A percentile compares a stretch with the other conserved stretches of the same genome.
phyloP scores from a whole-genome alignment of 2,329 filamentous ascomycete genomes.

The Aspergillus glaucus region DNA sequence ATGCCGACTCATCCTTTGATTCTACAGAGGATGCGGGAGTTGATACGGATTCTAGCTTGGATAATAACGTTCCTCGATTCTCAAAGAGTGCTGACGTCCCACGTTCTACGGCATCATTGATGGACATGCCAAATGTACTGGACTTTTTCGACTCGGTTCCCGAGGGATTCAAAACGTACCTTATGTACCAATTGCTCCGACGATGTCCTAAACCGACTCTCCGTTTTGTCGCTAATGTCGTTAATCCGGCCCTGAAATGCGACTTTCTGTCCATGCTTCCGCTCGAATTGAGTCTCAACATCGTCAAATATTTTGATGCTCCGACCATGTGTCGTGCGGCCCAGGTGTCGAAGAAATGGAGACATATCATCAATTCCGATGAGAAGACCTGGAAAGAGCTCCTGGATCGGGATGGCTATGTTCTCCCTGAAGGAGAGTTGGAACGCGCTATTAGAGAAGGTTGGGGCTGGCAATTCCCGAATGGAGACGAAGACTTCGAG shows the following conservation, averaged over 20 bases:
- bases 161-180: slow-evolving; percentile 83
- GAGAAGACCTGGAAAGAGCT: slow-evolving; percentile 95
- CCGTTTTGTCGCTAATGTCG: slow-evolving; percentile 79
- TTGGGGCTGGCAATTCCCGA: slow-evolving; percentile 95
- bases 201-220: slow-evolving; percentile 82
- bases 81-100: slow-evolving; percentile 17
- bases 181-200: slow-evolving; percentile 92
- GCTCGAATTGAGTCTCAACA: slow-evolving; percentile 77
- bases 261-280: slow-evolving; percentile 84
- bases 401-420: slow-evolving; percentile 76
- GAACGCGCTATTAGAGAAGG: slow-evolving; percentile 81
- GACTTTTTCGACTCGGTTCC: slow-evolving; percentile 89
- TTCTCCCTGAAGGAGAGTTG: slow-evolving; percentile 72
- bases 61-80: slow-evolving; percentile 27
- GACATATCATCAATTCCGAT: slow-evolving; percentile 81
- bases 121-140: slow-evolving; percentile 80
- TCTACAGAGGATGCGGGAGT: slow-evolving; percentile 33
- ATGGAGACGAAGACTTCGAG: slow-evolving; percentile 68
- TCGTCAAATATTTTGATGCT: slow-evolving; percentile 79
- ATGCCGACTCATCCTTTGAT: slow-evolving; percentile 38
- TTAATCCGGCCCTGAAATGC: slow-evolving; percentile 90
- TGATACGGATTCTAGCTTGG: slow-evolving; percentile 40
- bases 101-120: slow-evolving; percentile 43
- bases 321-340: slow-evolving; percentile 83
- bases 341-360: slow-evolving; percentile 91